Conservation (phyloP, 495 filamentous ascomycete species). For the Neurospora sp. region DNA sequence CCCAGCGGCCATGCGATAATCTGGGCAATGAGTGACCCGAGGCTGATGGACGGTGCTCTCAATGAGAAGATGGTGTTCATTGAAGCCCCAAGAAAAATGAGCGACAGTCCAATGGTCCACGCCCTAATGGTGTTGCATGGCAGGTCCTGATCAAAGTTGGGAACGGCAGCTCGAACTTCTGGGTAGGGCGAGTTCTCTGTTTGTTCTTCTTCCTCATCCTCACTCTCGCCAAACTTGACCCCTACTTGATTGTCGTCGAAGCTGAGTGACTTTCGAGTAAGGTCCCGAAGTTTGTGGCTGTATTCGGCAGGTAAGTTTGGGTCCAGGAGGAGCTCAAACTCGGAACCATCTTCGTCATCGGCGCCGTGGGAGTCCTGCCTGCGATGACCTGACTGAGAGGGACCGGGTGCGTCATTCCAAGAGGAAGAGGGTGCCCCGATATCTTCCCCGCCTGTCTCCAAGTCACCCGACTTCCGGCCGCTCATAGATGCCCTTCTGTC, state of each 20-base stretch:
- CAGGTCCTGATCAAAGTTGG: constrained; percentile 52
- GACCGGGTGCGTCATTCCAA: not conserved
- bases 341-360: constrained; percentile 28
- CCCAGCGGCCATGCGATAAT: constrained; percentile 63
- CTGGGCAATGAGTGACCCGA: constrained; percentile 59
- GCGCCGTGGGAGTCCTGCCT: constrained; percentile 17
- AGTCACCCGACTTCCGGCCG: not conserved
- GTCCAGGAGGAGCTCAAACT: constrained; percentile 32
- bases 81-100: constrained; percentile 54
- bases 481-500: not conserved
- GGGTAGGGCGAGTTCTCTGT: constrained; percentile 58
- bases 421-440: not conserved
- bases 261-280: constrained; percentile 16
- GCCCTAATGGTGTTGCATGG: constrained; percentile 62
- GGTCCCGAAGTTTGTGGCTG: constrained; percentile 10
- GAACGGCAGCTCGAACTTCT: constrained; percentile 53
- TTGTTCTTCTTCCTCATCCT: constrained; percentile 14
- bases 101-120: constrained; percentile 58
- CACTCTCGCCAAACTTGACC: constrained; percentile 8
- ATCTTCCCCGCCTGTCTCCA: not conserved
- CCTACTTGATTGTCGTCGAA: constrained; percentile 28
- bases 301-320: constrained; percentile 38
- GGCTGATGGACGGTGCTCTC: constrained; percentile 52
- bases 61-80: constrained; percentile 65
- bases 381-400: constrained; percentile 5